These are phyloP conservation scores for Pulicaria dysenterica DNA, from an alignment of 129 eudicot species.

Conservation along the genomic window DNA sequence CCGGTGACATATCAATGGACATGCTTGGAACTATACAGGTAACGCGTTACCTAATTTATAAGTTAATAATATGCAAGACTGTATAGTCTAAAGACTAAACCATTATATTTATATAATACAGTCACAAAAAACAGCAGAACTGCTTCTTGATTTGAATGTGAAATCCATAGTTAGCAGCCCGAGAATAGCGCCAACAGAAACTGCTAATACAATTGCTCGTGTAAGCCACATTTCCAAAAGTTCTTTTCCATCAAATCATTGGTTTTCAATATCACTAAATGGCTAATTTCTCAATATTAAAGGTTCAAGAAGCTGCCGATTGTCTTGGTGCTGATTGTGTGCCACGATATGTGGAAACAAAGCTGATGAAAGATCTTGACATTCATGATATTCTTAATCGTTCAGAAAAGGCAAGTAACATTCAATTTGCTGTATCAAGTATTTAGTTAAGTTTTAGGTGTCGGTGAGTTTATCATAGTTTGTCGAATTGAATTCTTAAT, in stretches of 20 bases:
- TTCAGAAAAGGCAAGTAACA: conserved; percentile 54
- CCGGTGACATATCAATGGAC: conserved; percentile 65
- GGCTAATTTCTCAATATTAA: conserved; percentile 2
- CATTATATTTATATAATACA: conserved; percentile 31
- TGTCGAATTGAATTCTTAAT: not conserved
- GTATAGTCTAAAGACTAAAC: conserved; percentile 1
- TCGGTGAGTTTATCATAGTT: not conserved
- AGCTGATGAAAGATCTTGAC: conserved; percentile 59
- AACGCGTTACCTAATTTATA: conserved; percentile 1
- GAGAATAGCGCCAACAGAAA: conserved; percentile 58
- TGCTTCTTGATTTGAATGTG: conserved; percentile 90
- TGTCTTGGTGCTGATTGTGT: conserved; percentile 91
- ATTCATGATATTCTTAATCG: conserved; percentile 56
- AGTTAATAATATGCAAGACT: conserved; percentile 1
- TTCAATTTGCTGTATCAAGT: not conserved
- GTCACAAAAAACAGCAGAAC: conserved; percentile 98
- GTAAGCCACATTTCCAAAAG: conserved; percentile 44
- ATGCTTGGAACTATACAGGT: conserved; percentile 97
- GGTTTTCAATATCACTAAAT: conserved; percentile 2
- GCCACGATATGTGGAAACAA: conserved; percentile 81
- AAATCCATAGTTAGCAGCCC: conserved; percentile 66
- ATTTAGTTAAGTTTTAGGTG: not conserved
- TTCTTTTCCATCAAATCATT: conserved; percentile 18
- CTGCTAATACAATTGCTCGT: conserved; percentile 75
- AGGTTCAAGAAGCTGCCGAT: conserved; percentile 99